phyloP scores from a whole-genome alignment of 1,284 basidiomycete genomes.

The Ceratobasidium sp. region DNA sequence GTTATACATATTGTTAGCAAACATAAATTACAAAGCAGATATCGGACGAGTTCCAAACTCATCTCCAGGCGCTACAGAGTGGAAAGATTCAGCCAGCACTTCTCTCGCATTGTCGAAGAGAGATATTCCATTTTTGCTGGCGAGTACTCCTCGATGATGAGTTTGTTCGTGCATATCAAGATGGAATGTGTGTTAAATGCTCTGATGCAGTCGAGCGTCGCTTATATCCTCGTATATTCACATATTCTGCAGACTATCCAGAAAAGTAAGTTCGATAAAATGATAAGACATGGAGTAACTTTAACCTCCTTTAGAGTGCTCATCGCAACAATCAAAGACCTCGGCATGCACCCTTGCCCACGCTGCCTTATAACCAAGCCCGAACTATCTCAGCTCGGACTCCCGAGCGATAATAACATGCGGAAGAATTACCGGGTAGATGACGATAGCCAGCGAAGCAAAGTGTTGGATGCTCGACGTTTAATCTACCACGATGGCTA shows the following conservation, averaged over 20 bases:
- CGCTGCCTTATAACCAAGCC: slow-evolving; percentile 44
- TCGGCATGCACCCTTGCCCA: slow-evolving; percentile 51
- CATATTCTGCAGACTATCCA: slow-evolving; percentile 49
- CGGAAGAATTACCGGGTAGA: not conserved
- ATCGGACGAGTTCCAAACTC: slow-evolving; percentile 42
- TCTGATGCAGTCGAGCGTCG: slow-evolving; percentile 43
- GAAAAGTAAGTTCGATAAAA: slow-evolving; percentile 49
- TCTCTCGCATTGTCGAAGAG: slow-evolving; percentile 46
- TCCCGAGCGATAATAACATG: not conserved
- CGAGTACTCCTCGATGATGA: slow-evolving; percentile 46
- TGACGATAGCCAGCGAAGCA: not conserved
- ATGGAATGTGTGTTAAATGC: slow-evolving; percentile 47
- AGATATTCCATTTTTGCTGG: slow-evolving; percentile 49
- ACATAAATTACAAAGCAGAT: slow-evolving; percentile 46
- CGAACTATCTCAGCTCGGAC: slow-evolving; percentile 9
- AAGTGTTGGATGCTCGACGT: slow-evolving; percentile 36
- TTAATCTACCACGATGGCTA: slow-evolving; percentile 42
- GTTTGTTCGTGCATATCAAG: slow-evolving; percentile 47
- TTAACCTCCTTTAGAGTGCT: slow-evolving; percentile 46
- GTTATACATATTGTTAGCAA: slow-evolving; percentile 38
- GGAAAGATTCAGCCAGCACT: slow-evolving; percentile 19
- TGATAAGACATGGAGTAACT: not conserved
- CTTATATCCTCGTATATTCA: slow-evolving; percentile 45
- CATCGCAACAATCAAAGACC: slow-evolving; percentile 50
- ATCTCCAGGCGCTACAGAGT: not conserved